These are phyloP conservation scores for Wallacemonas sp. DNA, from an alignment of 208 protist species.

Conservation along the genomic window DNA sequence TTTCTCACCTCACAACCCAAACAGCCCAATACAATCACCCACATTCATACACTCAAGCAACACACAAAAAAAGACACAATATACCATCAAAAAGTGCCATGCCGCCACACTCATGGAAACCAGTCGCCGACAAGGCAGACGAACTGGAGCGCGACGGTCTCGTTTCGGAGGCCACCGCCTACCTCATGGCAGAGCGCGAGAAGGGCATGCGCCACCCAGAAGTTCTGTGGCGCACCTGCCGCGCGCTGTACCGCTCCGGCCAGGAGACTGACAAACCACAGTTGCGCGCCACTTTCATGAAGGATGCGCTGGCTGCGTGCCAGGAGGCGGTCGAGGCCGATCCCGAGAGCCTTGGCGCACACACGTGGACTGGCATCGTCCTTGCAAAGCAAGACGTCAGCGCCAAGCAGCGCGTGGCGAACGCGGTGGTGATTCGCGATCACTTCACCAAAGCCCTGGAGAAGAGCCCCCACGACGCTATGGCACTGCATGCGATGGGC, in stretches of 20 bases:
- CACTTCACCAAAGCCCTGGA: slow-evolving; percentile 84
- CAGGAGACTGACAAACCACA: slow-evolving; percentile 60
- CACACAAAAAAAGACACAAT: neutral
- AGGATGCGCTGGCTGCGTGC: slow-evolving; percentile 61
- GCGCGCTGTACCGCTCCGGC: slow-evolving; percentile 75
- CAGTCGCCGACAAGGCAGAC: slow-evolving; percentile 60
- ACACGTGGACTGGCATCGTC: slow-evolving; percentile 90
- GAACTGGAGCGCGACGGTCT: slow-evolving; percentile 44
- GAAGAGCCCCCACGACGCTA: slow-evolving; percentile 78
- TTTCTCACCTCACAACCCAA: too few species aligned
- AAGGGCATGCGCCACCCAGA: slow-evolving; percentile 58
- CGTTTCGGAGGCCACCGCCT: slow-evolving; percentile 58
- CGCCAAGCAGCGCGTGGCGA: slow-evolving; percentile 90
- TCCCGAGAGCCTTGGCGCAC: slow-evolving; percentile 49
- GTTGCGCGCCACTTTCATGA: slow-evolving; percentile 43
- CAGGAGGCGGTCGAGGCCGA: slow-evolving; percentile 68
- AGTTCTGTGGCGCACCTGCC: slow-evolving; percentile 80
- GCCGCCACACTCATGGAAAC: slow-evolving; percentile 32
- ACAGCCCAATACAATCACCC: too few species aligned
- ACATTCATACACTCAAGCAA: too few species aligned
- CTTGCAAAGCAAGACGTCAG: slow-evolving; percentile 62
- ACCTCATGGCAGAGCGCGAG: slow-evolving; percentile 53
- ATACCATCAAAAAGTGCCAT: neutral
- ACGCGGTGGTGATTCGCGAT: slow-evolving; percentile 83
- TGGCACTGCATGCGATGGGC: slow-evolving; percentile 87